These are phyloP conservation scores for Penicillium canescens DNA, from an alignment of 495 filamentous ascomycete species.

Conservation along the genomic window DNA sequence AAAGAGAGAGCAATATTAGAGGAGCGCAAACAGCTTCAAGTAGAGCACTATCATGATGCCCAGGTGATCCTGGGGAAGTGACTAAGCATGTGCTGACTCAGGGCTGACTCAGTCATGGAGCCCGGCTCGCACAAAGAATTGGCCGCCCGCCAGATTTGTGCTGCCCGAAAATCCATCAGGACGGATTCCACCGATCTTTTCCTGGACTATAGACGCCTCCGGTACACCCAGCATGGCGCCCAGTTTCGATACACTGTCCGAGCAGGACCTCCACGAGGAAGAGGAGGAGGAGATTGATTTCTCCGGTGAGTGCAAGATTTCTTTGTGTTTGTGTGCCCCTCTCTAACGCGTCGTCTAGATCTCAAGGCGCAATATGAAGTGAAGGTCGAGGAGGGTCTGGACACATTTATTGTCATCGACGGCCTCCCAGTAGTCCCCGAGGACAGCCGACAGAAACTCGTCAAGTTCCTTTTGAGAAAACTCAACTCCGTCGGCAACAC, in stretches of 20 bases:
- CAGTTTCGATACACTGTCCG: slow-evolving; percentile 70
- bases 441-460: slow-evolving; percentile 82
- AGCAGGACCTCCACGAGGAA: slow-evolving; percentile 83
- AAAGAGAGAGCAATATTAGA: slow-evolving; percentile 9
- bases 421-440: slow-evolving; percentile 83
- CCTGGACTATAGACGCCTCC: slow-evolving; percentile 28
- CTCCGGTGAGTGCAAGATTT: slow-evolving; percentile 55
- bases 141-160: slow-evolving; percentile 39
- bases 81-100: slow-evolving; percentile 20
- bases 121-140: slow-evolving; percentile 34
- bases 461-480: slow-evolving; percentile 93
- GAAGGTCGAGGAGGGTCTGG: slow-evolving; percentile 90
- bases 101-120: slow-evolving; percentile 29
- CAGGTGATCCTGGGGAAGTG: slow-evolving; percentile 9
- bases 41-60: too few species aligned
- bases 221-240: slow-evolving; percentile 60
- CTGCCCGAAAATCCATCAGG: slow-evolving; percentile 39
- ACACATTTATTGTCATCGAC: slow-evolving; percentile 93
- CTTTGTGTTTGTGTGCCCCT: slow-evolving; percentile 25
- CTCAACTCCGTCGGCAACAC: slow-evolving; percentile 80
- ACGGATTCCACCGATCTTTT: slow-evolving; percentile 23
- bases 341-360: slow-evolving; percentile 55
- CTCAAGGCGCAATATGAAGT: slow-evolving; percentile 91
- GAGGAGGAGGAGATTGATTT: slow-evolving; percentile 92
- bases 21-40: neutral